Conservation (phyloP, 441 rosid genomes). For the Manihot esculenta region DNA sequence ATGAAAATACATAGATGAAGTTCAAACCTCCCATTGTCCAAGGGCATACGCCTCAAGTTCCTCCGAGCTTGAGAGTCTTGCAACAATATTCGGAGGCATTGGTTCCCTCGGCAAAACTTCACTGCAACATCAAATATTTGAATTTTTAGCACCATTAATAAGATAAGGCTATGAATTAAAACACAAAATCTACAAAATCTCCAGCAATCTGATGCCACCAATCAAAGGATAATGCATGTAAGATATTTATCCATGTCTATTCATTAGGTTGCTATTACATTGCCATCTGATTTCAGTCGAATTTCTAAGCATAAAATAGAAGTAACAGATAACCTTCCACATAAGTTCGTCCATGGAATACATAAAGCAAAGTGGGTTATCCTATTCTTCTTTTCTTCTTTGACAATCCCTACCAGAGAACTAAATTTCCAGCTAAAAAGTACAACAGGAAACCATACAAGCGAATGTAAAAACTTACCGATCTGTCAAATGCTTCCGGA, state of each 20-base stretch:
- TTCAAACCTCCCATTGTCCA: slow-evolving; percentile 90
- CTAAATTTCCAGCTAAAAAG: slow-evolving; percentile 8
- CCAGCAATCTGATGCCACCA: slow-evolving; percentile 19
- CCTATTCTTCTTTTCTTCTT: not conserved
- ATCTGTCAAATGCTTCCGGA: slow-evolving; percentile 61
- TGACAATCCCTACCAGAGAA: not conserved
- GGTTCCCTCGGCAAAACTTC: slow-evolving; percentile 92
- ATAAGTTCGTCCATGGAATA: not conserved
- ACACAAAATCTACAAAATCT: slow-evolving; percentile 12
- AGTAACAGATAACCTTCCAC: not conserved
- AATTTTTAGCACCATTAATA: slow-evolving; percentile 22
- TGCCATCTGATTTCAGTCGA: not conserved
- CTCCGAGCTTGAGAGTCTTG: slow-evolving; percentile 65
- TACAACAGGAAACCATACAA: not conserved
- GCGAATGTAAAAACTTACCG: slow-evolving; percentile 47
- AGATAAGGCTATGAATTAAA: slow-evolving; percentile 3
- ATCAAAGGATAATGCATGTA: not conserved
- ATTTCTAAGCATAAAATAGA: not conserved
- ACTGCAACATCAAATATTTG: slow-evolving; percentile 41
- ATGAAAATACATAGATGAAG: slow-evolving; percentile 24
- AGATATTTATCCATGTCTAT: not conserved
- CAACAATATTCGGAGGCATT: slow-evolving; percentile 57
- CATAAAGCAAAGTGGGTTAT: not conserved
- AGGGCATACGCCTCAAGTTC: slow-evolving; percentile 83
- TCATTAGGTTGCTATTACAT: not conserved